Percentiles rank a stretch among this genome's conserved stretches.
Evolutionary conservation across 805 yeast genomes (phyloP).

Genomic region (Wickerhamomyces bovis): DNA sequence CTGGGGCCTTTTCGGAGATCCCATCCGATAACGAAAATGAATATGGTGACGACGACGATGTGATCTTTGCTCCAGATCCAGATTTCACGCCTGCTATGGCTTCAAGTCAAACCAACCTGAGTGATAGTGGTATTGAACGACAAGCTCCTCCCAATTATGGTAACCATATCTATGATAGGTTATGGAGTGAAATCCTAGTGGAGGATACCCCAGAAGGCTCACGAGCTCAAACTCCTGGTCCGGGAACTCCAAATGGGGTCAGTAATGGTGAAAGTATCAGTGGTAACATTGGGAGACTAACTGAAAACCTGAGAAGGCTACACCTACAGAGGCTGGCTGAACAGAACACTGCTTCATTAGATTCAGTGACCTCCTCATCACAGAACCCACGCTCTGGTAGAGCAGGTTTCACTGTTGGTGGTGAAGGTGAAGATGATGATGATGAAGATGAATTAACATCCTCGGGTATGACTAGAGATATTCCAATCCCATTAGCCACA

Average conservation of each 20-base stretch:
- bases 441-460: slow-evolving; percentile 20
- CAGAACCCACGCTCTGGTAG: slow-evolving; percentile 1
- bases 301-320: slow-evolving; percentile 46
- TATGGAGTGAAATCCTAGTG: slow-evolving; percentile 56
- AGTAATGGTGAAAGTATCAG: slow-evolving; percentile 16
- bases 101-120: slow-evolving; percentile 16
- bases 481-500: slow-evolving; percentile 14
- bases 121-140: slow-evolving; percentile 34
- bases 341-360: slow-evolving; percentile 28
- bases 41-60: slow-evolving; percentile 30
- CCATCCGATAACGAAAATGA: slow-evolving; percentile 19
- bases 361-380: slow-evolving; percentile 9
- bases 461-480: slow-evolving; percentile 5
- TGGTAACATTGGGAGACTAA: slow-evolving; percentile 31
- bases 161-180: slow-evolving; percentile 71
- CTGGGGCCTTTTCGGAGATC: slow-evolving; percentile 22
- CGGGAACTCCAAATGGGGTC: slow-evolving; percentile 18
- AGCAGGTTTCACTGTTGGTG: slow-evolving; percentile 7
- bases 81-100: slow-evolving; percentile 22
- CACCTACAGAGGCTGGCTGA: slow-evolving; percentile 41
- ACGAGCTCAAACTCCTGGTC: slow-evolving; percentile 26
- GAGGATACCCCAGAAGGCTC: slow-evolving; percentile 29
- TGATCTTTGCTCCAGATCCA: slow-evolving; percentile 33
- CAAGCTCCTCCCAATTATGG: slow-evolving; percentile 86
- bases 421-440: slow-evolving; percentile 16